phyloP scores from a whole-genome alignment of 495 filamentous ascomycete species.

The Annulohypoxylon stygium region DNA sequence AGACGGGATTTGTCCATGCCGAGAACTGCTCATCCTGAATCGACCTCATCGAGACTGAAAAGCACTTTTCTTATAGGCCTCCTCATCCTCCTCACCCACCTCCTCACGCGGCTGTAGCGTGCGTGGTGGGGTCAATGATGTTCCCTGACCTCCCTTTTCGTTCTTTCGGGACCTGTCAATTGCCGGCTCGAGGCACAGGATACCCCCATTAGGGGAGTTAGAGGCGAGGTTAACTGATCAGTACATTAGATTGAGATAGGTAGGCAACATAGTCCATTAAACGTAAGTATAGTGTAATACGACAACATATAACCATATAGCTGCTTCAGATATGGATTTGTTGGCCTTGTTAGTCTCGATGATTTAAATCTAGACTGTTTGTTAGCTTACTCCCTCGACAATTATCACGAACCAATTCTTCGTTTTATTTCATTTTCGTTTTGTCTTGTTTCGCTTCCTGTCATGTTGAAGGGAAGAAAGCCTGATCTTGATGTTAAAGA shows the following conservation, averaged over 20 bases:
- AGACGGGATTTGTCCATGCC: constrained; percentile 30
- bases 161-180: constrained; percentile 37
- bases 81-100: constrained; percentile 35
- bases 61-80: constrained; percentile 29
- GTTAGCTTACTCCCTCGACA: constrained; percentile 24
- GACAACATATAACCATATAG: constrained; percentile 36
- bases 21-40: constrained; percentile 25
- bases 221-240: constrained; percentile 43
- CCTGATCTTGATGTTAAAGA: constrained; percentile 4
- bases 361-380: constrained; percentile 15
- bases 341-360: constrained; percentile 25
- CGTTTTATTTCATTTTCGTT: background rate
- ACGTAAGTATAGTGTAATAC: constrained; percentile 30
- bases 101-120: constrained; percentile 29
- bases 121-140: constrained; percentile 43
- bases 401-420: constrained; percentile 32
- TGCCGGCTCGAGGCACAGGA: constrained; percentile 40
- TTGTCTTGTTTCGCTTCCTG: background rate
- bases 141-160: constrained; percentile 30
- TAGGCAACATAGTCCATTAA: constrained; percentile 35
- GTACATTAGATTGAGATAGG: constrained; percentile 29
- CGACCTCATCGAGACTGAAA: constrained; percentile 26
- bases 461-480: constrained; percentile 22
- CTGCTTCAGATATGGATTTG: constrained; percentile 21
- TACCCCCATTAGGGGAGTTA: constrained; percentile 37